Evolutionary conservation across 331 rosid species (phyloP), one percentile per base, ranked within the genome.

Genomic region (Stylosanthes scabra): DNA sequence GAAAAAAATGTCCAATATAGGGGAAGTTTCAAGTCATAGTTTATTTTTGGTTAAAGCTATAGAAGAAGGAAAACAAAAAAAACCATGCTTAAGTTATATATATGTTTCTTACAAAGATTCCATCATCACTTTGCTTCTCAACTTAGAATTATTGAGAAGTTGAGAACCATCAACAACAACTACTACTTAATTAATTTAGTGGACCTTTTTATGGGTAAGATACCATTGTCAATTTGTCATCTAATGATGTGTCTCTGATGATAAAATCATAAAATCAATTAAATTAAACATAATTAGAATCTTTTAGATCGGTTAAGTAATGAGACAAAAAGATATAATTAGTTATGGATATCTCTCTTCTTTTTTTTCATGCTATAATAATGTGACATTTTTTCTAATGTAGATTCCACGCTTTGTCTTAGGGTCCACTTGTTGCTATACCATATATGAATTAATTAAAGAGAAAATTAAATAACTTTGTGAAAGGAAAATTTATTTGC

Each of bases 201-300:
- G 59, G n/a, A 28, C 3, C 59, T 12, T 47, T 65, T 66, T 29
- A 20, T 47, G 75, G 75, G 57, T 71, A 44, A 28, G 45, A 71
- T 5, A 12, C 34, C 46, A 5, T 44, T 71, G 58, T 57, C 58
- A 71, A 71, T 11, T 44, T 71, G 58, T 57, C 58, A 71, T 57
- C 11, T 27, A 70, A 57, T 57, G 7, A 71, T 9, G 44, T 70
- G 44, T 41, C 55, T 3, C 25, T 20, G 25, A 20, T 20, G 28
- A 12, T 8, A 40, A 56, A 41, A 46, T 2, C 2, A 55, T 20
- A 20, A 20, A 20, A 20, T 1, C 1, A 20, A 20, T 20, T 20
- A 20, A 20, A 20, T 20, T 20, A 25, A 54, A 20, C 50, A 41
- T n/a, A 39, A 15, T 37, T 39, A 20, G 10, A 16, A 69, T 1